Percentiles rank a stretch among this genome's conserved stretches.
Conservation (phyloP, 345 rosid genomes). For the Mallotus nudiflorus region DNA sequence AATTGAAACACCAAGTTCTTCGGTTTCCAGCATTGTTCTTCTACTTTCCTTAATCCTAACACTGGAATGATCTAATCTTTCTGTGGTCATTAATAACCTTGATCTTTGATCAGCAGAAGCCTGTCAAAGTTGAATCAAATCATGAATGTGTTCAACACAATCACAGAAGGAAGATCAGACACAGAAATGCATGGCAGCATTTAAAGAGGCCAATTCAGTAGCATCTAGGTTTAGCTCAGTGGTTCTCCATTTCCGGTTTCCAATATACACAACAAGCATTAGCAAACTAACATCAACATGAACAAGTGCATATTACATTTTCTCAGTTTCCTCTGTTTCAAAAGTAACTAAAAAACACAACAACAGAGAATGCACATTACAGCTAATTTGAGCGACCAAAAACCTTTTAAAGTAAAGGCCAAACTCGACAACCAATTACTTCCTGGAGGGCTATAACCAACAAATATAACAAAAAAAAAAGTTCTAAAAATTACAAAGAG, state of each 20-base stretch:
- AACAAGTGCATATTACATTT: neutral
- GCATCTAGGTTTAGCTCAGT: neutral
- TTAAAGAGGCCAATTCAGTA: neutral
- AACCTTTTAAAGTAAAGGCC: neutral
- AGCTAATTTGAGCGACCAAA: neutral
- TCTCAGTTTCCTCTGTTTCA: neutral
- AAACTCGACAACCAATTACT: neutral
- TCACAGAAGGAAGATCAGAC: neutral
- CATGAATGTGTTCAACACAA: neutral
- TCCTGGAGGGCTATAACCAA: neutral
- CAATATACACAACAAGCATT: neutral
- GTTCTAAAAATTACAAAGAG: neutral
- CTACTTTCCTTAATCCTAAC: constrained; percentile 86
- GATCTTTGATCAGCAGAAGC: constrained; percentile 91
- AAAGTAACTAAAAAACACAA: neutral
- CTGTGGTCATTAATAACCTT: constrained; percentile 82
- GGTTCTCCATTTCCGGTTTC: too few species aligned
- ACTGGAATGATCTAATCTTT: constrained; percentile 57
- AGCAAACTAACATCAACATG: too few species aligned
- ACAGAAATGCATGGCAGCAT: neutral
- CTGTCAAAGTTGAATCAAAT: constrained; percentile 35
- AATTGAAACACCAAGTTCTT: constrained; percentile 96
- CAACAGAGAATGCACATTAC: neutral
- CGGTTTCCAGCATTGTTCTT: constrained; percentile 94
- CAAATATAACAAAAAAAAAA: neutral